phyloP scores from a whole-genome alignment of 179 eudicot species.

The Dionaea muscipula region DNA sequence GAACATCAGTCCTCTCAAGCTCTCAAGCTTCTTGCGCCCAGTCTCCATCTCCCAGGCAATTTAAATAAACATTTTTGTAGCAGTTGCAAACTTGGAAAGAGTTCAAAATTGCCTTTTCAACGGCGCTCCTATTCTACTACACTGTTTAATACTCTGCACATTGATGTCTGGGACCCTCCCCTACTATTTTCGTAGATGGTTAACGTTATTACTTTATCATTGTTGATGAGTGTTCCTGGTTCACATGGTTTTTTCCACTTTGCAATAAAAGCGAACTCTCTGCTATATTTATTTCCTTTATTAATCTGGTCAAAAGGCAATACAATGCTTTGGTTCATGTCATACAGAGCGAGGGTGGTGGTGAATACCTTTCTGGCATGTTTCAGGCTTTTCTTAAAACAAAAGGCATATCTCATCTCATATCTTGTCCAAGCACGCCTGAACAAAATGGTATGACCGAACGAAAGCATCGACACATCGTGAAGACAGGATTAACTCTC shows the following conservation, averaged over 20 bases:
- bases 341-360: neutral
- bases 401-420: neutral
- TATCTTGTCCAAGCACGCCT: neutral
- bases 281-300: neutral
- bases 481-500: neutral
- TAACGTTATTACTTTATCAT: constrained; percentile 2
- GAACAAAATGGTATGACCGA: neutral
- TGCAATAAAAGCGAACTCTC: neutral
- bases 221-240: constrained; percentile 4
- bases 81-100: too few species aligned
- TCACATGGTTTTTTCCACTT: neutral
- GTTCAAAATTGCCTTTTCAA: too few species aligned
- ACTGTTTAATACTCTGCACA: too few species aligned
- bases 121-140: too few species aligned
- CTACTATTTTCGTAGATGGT: neutral
- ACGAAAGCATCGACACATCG: too few species aligned
- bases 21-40: too few species aligned
- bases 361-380: neutral
- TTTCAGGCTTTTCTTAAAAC: neutral
- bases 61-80: too few species aligned
- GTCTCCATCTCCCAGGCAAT: too few species aligned
- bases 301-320: neutral
- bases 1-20: too few species aligned
- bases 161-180: too few species aligned
- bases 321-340: neutral